phyloP scores from a whole-genome alignment of 1,284 basidiomycete genomes.

The Coniferiporia sulphurascens region DNA sequence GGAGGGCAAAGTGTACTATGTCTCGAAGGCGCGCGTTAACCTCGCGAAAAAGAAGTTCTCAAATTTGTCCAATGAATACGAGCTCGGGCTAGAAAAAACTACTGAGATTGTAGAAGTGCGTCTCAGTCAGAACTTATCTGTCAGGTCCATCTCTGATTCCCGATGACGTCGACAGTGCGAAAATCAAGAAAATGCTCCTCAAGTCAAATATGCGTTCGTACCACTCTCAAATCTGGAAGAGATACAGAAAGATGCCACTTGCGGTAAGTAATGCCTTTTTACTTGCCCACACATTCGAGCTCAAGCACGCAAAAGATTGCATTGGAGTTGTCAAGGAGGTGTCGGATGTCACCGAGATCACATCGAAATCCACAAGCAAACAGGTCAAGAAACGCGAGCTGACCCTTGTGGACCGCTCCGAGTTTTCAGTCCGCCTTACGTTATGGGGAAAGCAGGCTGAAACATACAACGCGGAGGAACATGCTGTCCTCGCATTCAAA shows the following conservation, averaged over 20 bases:
- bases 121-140: not conserved
- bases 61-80: constrained; percentile 90
- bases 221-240: constrained; percentile 59
- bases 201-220: constrained; percentile 83
- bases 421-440: constrained; percentile 80
- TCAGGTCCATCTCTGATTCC: constrained; percentile 8
- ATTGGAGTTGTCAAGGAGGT: constrained; percentile 82
- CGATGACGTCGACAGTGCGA: constrained; percentile 52
- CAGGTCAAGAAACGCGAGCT: constrained; percentile 85
- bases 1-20: constrained; percentile 91
- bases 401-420: constrained; percentile 82
- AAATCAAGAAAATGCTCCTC: constrained; percentile 72
- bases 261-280: constrained; percentile 47
- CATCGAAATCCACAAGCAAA: constrained; percentile 67
- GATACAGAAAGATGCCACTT: constrained; percentile 70
- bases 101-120: constrained; percentile 80
- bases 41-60: constrained; percentile 98
- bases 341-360: constrained; percentile 62
- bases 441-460: constrained; percentile 98
- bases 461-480: constrained; percentile 54
- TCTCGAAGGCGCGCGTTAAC: constrained; percentile 88
- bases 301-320: constrained; percentile 56
- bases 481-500: constrained; percentile 88
- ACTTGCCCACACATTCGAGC: constrained; percentile 8
- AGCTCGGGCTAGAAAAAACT: constrained; percentile 81